Base-by-base conservation (phyloP, 1,139 yeast genomes). In the Magnusiomyces suaveolens region DNA sequence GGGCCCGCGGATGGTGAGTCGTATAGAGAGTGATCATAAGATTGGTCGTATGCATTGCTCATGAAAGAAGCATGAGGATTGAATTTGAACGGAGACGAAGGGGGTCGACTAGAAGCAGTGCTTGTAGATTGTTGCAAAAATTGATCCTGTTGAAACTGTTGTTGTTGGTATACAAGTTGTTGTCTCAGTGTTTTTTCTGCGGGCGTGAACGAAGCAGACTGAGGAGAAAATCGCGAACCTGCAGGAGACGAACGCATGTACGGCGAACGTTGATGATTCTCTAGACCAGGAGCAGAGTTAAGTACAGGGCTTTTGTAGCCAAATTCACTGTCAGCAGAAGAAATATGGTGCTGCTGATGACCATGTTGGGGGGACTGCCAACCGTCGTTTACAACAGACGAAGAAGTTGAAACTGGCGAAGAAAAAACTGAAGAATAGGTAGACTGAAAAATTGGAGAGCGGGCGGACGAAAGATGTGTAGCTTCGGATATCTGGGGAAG, bases 81-180 rank as follows among this genome's bases (percentile, higher is more conserved):
- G 14, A 46, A 46, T 46, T 18, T 46, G 18, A 46, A 46, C 16
- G 41, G 18, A 36, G 41, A 6, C 33, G 33, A 29, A 29, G 12
- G 21, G 24, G 16, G 43, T 12, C 20, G 18, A 25, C 20, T 3
- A 24, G 20, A 12, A 25, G 23, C 33, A 24, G 20, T 23, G 8
- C 33, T 18, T 16, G 16, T 16, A 23, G 21, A 25, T 24, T 49
- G 51, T 10, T 41, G 46, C 10, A 41, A 41, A 21, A 41, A 18
- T 4, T 41, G 44, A 4, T 41, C 44, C 16, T 41, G 44, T 41
- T 41, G 44, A 41, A 41, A 16, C 24, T 21, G 8, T 41, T 41
- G 44, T n/a, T 32, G 58, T 23, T 46, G 59, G 29, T 52, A 51
- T 2, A 54, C 60, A 21, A 56, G 47, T 51, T 58, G 61, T 43